Base-by-base conservation (phyloP, 148 eudicot genomes). In the Silene conica region DNA sequence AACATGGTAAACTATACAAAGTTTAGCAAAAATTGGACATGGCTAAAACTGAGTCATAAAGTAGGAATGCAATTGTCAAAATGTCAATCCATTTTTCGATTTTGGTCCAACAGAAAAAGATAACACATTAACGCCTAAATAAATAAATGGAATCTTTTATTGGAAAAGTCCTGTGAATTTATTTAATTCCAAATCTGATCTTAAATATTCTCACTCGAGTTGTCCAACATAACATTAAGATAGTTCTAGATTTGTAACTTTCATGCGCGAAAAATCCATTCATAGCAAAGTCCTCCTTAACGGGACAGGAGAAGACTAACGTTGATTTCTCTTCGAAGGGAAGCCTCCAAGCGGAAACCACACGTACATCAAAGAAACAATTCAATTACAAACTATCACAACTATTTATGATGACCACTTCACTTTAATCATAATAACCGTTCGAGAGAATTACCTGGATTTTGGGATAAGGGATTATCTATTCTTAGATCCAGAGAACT, bases 391-490 rank as follows among this genome's bases (percentile, higher is more conserved):
- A 34, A 23, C 10, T 14, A 8, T 18, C n/a, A 63, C 10, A 55
- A 68, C 62, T 41, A 67, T 67, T 65, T 41, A 20, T 20, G 46
- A 38, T 15, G 28, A 50, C 55, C 14, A 50, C 8, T 23, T n/a
- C 54, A 69, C 34, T 25, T 15, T 10, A 20, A 46, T 68, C 71
- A 60, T 38, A 62, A 41, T 63, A 70, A 20, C 15, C 3, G 43
- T 28, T 45, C 41, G 63, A 76, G 59, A 69, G 73, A 59, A 72
- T 76, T 73, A 89, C 99, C 99, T 63, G 99, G 99, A 74, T 87
- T 86, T 83, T 95, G 97, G 20, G 99, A 95, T 20, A 95, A 77
- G 11, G 99, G 99, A 67, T 95, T 92, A 82, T 95, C 97, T 74
- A 92, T 83, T 69, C 78, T 84, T 70, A 83, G 83, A 89, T 90